Percentiles rank a stretch among this genome's conserved stretches.
Evolutionary conservation across 2,329 filamentous ascomycete genomes (phyloP).

Genomic region (Coniochaeta sp.): DNA sequence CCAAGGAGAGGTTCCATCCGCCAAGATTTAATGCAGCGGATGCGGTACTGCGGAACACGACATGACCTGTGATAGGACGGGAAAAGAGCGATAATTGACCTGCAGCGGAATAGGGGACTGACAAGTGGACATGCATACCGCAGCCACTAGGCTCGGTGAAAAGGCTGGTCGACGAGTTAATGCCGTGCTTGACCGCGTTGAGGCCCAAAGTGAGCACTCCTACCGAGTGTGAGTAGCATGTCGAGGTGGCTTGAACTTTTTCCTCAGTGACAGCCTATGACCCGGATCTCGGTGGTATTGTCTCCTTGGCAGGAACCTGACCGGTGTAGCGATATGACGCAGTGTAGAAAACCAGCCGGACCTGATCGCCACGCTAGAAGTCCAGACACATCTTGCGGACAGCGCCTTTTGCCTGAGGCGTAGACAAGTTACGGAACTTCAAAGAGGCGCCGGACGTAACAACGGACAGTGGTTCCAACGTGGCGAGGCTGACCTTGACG

Average conservation of each 20-base stretch:
- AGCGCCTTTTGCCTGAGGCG: too few species aligned
- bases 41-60: background rate
- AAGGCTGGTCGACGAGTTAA: background rate
- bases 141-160: slow-evolving; percentile 2
- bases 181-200: background rate
- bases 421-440: background rate
- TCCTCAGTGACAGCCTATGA: background rate
- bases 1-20: background rate
- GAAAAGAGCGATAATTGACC: background rate
- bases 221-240: too few species aligned
- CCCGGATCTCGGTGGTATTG: background rate
- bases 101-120: background rate
- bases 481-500: background rate
- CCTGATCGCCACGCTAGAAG: too few species aligned
- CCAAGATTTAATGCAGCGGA: background rate
- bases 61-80: background rate
- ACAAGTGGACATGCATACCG: slow-evolving; percentile 1
- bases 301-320: background rate
- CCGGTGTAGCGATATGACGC: too few species aligned
- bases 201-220: background rate
- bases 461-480: background rate
- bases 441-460: background rate
- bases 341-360: too few species aligned
- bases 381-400: too few species aligned
- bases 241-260: too few species aligned